Conservation (phyloP, 1,284 basidiomycete genomes). For the Nidula niveotomentosa region DNA sequence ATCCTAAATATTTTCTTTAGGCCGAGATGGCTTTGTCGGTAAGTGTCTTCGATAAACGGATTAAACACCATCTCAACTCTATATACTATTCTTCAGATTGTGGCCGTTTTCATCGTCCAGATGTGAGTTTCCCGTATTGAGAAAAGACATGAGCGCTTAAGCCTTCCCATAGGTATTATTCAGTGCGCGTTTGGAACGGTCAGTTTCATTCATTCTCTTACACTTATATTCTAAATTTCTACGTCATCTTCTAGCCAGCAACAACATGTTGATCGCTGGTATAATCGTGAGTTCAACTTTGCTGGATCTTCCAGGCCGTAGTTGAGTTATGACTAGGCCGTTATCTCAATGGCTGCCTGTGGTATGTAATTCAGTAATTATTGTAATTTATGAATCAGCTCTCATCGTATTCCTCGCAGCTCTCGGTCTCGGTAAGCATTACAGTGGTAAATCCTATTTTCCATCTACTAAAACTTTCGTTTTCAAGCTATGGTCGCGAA, state of each 20-base stretch:
- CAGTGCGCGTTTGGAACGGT: conserved; percentile 13
- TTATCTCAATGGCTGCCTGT: conserved; percentile 7
- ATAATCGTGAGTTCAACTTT: background rate
- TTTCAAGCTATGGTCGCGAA: conserved; percentile 9
- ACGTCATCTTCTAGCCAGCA: conserved; percentile 4
- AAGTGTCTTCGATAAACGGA: background rate
- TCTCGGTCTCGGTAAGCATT: conserved; percentile 6
- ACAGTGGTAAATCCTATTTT: background rate
- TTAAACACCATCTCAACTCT: background rate
- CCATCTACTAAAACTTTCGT: background rate
- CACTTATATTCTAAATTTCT: background rate
- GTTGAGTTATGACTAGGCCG: conserved; percentile 1
- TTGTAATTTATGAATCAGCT: background rate
- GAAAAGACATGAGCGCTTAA: background rate
- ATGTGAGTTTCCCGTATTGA: conserved; percentile 5
- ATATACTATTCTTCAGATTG: conserved; percentile 2
- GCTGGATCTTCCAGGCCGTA: background rate
- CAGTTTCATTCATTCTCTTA: background rate
- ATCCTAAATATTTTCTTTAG: background rate
- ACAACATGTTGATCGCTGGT: conserved; percentile 3
- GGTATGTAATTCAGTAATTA: conserved; percentile 3
- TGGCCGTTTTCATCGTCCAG: conserved; percentile 15
- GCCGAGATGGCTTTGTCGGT: conserved; percentile 8
- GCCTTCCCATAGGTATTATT: conserved; percentile 9
- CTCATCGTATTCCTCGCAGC: conserved; percentile 1